Evolutionary conservation across 2,329 filamentous ascomycete species (phyloP), one percentile per base, ranked within the genome.

Genomic region (Sphaerulina populicola): DNA sequence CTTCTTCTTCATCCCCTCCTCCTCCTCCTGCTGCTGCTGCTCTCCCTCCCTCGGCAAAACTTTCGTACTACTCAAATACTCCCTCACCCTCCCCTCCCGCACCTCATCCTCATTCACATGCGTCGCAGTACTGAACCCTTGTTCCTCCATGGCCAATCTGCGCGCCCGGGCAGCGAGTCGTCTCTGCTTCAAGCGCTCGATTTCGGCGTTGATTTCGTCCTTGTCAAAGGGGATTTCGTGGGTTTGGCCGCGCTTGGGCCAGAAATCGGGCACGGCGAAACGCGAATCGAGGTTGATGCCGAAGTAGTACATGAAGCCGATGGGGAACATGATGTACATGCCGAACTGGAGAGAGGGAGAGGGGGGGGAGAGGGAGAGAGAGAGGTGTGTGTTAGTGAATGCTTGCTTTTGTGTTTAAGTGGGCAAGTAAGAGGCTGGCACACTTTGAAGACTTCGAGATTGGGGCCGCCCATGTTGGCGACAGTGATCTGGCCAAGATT

Each of bases 221-320:
- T 77, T 76, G 60, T 93, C 86, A 53, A 80, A 80, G 1, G 88
- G 88, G 41, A 93, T 79, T 64, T 78, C 80, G 71, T 93, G 84
- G 54, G 84, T 84, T 66, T 90, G 77, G 57, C 86, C 83, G 4
- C 82, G 76, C 64, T 83, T 88, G 27, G 93, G 93, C 93, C 93
- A 98, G 77, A 98, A 98, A 52, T 85, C 86, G 18, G 86, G 83
- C 1, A 97, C 88, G 43, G 79, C 74, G 76, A 98, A 98, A 58
- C 88, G 85, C 60, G 85, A 79, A 72, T 98, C 93, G 67, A 98
- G 87, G 71, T 98, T 98, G 51, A 90, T 95, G 68, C 93, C 93
- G 71, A 97, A 98, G 76, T 98, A 98, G 78, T 94, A 97, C 93
- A 98, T 98, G 77, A 93, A 90, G 63, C 88, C 89, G 65, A 98